Percentiles rank a stretch among this genome's conserved stretches.
Evolutionary conservation across 2,329 filamentous ascomycete species (phyloP).

Genomic region (Diaporthe aspalathi): DNA sequence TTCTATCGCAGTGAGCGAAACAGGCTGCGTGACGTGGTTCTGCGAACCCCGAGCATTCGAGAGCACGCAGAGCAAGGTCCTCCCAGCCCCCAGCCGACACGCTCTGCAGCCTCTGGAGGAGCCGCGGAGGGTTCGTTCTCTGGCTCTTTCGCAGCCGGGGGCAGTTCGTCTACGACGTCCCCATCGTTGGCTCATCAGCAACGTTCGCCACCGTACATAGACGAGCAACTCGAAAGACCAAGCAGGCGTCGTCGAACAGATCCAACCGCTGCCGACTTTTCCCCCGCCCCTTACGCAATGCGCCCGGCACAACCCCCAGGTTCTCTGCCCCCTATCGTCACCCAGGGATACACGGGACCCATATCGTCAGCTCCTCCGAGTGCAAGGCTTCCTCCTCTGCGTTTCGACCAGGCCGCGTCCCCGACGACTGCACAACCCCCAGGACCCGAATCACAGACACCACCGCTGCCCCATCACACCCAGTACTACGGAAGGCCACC

Average conservation of each 20-base stretch:
- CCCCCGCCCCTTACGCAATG: constrained; percentile 56
- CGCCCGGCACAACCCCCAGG: constrained; percentile 47
- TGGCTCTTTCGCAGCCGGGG: constrained; percentile 34
- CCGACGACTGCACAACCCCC: constrained; percentile 43
- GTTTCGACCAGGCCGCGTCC: constrained; percentile 55
- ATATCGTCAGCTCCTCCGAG: constrained; percentile 45
- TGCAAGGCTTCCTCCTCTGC: constrained; percentile 61
- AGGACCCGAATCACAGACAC: constrained; percentile 26
- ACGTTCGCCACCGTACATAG: constrained; percentile 41
- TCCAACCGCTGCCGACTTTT: constrained; percentile 35
- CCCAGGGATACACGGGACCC: constrained; percentile 32
- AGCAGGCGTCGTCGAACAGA: constrained; percentile 61
- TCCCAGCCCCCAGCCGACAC: constrained; percentile 58
- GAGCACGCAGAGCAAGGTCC: constrained; percentile 63
- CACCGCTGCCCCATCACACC: constrained; percentile 36
- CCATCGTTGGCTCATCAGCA: constrained; percentile 33
- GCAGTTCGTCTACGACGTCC: constrained; percentile 44
- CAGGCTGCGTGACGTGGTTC: constrained; percentile 74
- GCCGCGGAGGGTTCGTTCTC: constrained; percentile 36
- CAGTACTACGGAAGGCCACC: constrained; percentile 45
- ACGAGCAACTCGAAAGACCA: constrained; percentile 57
- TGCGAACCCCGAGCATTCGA: constrained; percentile 67
- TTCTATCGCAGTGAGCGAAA: constrained; percentile 81
- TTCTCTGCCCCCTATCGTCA: constrained; percentile 55
- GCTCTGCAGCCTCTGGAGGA: constrained; percentile 29